Base-by-base conservation (phyloP, 331 rosid genomes). In the Saraca asoca region DNA sequence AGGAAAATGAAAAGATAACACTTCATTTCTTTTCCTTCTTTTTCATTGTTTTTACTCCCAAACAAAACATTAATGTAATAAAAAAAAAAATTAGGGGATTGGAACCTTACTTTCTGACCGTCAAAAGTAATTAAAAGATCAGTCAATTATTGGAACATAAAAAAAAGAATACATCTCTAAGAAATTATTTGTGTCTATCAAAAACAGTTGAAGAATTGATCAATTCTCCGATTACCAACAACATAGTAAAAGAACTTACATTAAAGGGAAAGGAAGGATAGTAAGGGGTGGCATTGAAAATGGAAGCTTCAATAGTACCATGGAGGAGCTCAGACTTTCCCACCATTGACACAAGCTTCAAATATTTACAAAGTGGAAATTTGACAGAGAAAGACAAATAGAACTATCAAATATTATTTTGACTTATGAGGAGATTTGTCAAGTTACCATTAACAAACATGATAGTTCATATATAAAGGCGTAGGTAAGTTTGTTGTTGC, bases 221-320 rank as follows among this genome's bases (percentile, higher is more conserved):
- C 31, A 24, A 24, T 24, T 24, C 3, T 24, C 3, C 2, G 31
- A 24, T 1, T 24, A 24, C 31, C 3, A 24, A 24, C 1, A 24
- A 1, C 3, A 24, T 24, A 24, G 3, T 24, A 24, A 24, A 48
- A 37, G 24, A 61, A 71, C 90, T 81, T 62, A 94, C 97, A 77
- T 75, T 87, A 66, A 94, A 80, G 49, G 92, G 95, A 68, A 90
- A 94, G 12, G 84, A 58, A 12, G 91, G 81, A 2, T 79, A 78
- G 51, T 74, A 83, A 41, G 88, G 81, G 7, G 98, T 84, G 45
- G 97, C 98, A 81, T 84, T 79, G 78, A 94, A 90, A 76, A 94
- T 78, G 70, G 92, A 88, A 75, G 87, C 97, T 78, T 94, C 97
- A 62, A 94, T 85, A 19, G 97, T 90, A 62, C 98, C 98, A 78